These are phyloP conservation scores for Metschnikowia borealis DNA, from an alignment of 805 yeast genomes.

Conservation along the genomic window DNA sequence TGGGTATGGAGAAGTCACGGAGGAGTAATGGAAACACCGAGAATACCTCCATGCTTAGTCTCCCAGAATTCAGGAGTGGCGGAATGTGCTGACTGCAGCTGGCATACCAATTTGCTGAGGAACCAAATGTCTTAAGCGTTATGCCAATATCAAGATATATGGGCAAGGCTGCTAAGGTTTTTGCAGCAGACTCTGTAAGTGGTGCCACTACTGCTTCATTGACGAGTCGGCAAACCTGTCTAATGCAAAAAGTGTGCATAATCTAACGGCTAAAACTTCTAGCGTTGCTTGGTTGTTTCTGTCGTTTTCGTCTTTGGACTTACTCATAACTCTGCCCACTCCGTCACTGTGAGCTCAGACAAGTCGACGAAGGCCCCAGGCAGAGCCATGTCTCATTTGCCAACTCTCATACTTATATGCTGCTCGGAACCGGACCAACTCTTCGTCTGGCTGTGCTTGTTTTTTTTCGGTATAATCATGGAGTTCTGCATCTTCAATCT, in stretches of 20 bases:
- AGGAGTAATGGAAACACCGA: no score
- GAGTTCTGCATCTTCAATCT: no score
- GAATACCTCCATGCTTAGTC: conserved; percentile 96
- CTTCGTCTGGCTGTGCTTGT: no score
- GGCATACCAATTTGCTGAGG: conserved; percentile 66
- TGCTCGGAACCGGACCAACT: no score
- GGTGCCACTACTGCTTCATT: conserved; percentile 98
- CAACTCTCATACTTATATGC: conserved; percentile 83
- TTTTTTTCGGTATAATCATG: no score
- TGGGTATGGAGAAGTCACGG: no score
- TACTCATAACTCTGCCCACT: conserved; percentile 77
- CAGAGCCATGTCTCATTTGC: conserved; percentile 96
- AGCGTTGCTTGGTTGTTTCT: conserved; percentile 61
- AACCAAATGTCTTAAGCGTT: conserved; percentile 59
- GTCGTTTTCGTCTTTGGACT: conserved; percentile 58
- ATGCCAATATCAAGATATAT: conserved; percentile 61
- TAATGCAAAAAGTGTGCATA: conserved; percentile 81
- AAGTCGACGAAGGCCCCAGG: conserved; percentile 85
- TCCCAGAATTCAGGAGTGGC: conserved; percentile 72
- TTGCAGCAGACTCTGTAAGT: conserved; percentile 94
- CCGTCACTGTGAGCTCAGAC: conserved; percentile 76
- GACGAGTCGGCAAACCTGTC: conserved; percentile 96
- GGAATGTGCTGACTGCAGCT: conserved; percentile 43
- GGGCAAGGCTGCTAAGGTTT: conserved; percentile 83
- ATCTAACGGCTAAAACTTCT: conserved; percentile 83